Evolutionary conservation across 441 rosid genomes (phyloP), one percentile per base, ranked within the genome.

Genomic region (Brassica balearica): DNA sequence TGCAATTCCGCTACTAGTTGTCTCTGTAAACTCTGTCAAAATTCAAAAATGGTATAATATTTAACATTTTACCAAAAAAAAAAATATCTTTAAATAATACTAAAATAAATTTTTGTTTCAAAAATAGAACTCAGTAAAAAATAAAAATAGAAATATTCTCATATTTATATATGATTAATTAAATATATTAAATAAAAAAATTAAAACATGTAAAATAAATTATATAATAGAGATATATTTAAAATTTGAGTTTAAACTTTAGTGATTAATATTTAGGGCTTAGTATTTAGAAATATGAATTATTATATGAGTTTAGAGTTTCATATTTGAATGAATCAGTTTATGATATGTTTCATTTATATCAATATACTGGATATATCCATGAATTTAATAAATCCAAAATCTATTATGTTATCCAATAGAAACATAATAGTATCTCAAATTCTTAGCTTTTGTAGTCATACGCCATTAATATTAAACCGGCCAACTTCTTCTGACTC

Each of bases 401-500:
- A 53, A 53, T 15, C 8, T 53, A 53, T 53, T 53, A 6, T 53
- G 9, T 15, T 53, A 53, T 5, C 58, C 58, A 53, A 51, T 14
- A 5, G 19, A 53, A 53, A 6, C 15, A 53, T 23, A 23, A 23
- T 2, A 2, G 27, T 23, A 23, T 53, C 20, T 51, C 32, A 11
- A 32, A 60, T 61, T 60, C 25, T 11, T 48, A 29, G 74, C 9
- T 6, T 68, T 29, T 25, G 12, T 19, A 75, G 62, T 9, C 22
- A 20, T 12, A 20, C 38, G 29, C 8, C 69, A 10, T 58, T 41
- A 59, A 59, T 68, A n/a, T 68, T 8, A 25, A 58, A 19, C 36
- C 11, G 19, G 78, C 51, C 51, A 29, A 46, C 63, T 41, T 59
- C 12, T 75, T 43, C 23, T 17, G 48, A 68, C 23, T 38, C 67